Evolutionary conservation across 225 moss, liverwort and hornwort genomes (phyloP), one percentile per base, ranked within the genome.

Genomic region (Physcomitrellopsis africana): DNA sequence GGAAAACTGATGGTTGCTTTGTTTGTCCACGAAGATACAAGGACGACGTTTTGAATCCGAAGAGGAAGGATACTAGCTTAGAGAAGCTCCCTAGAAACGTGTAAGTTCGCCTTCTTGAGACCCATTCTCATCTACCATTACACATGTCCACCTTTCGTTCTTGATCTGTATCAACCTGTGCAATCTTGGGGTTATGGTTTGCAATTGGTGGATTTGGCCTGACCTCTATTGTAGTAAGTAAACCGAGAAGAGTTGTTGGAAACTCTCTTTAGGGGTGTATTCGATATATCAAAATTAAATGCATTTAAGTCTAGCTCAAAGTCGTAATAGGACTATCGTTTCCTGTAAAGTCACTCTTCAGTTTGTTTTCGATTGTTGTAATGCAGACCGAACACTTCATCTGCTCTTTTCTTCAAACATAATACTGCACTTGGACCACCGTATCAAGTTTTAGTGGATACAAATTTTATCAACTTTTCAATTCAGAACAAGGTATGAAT

Each of bases 391-490:
- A 94, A 94, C 46, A 92, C 92, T 7, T 96, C 96, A 18, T 86
- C 96, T 24, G 96, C 94, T 10, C 78, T 96, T 15, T 96, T 94
- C 69, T 94, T 96, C 76, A 94, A 94, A 76, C 94, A 94, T 84
- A 96, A 96, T 49, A 77, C 82, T 54, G 96, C 96, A 26, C 91
- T 96, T 69, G 96, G 96, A 61, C 96, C 96, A 24, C 96, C 96
- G 51, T 96, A 96, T 76, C 92, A 93, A 81, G 97, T 97, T 73
- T 77, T 97, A 13, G 86, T 97, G 75, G 97, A 99, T 75, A 99
- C 97, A 16, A 99, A 99, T 88, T 99, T 99, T 75, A 95, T 99
- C 84, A 99, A 99, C 81, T 99, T 99, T 51, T 99, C 97, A 44
- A 95, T 99, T 66, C 97, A 94, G 78, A 99, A 99, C 74, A 99